A percentile compares a stretch with the other conserved stretches of the same genome.
These are phyloP conservation scores for Pachyrhizus erosus DNA, from an alignment of 306 rosid genomes.

Conservation along the genomic window DNA sequence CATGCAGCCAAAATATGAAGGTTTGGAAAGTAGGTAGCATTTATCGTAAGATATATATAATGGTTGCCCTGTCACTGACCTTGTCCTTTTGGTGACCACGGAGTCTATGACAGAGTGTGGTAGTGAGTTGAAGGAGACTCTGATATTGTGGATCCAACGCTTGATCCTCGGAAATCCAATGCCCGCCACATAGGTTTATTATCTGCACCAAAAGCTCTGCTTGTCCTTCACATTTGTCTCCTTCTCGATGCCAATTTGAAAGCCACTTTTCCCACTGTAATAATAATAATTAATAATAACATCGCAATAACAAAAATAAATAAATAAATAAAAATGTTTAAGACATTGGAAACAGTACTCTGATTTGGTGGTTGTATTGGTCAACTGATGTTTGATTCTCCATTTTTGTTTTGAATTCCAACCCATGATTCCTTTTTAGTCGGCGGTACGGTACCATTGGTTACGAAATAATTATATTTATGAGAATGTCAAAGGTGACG, in stretches of 20 bases:
- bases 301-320: not conserved
- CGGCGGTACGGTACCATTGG: not conserved
- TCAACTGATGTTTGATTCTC: slow-evolving; percentile 39
- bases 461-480: slow-evolving; percentile 14
- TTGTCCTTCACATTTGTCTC: slow-evolving; percentile 61
- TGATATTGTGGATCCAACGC: slow-evolving; percentile 52
- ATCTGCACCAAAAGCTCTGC: slow-evolving; percentile 73
- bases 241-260: slow-evolving; percentile 69
- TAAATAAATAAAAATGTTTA: not conserved
- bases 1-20: slow-evolving; percentile 28
- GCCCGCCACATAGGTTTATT: slow-evolving; percentile 69
- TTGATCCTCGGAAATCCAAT: slow-evolving; percentile 52
- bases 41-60: slow-evolving; percentile 13
- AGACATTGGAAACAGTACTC: slow-evolving; percentile 23
- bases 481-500: slow-evolving; percentile 7
- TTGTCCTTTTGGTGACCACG: slow-evolving; percentile 54
- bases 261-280: slow-evolving; percentile 87
- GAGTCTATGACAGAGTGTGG: slow-evolving; percentile 63
- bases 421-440: not conserved
- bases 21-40: slow-evolving; percentile 22
- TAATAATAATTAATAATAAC: not conserved
- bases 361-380: slow-evolving; percentile 9
- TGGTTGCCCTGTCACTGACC: slow-evolving; percentile 55
- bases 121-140: slow-evolving; percentile 61
- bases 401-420: slow-evolving; percentile 2